These are phyloP conservation scores for Lecanicillium sp. DNA, from an alignment of 2,329 filamentous ascomycete genomes.

Conservation along the genomic window DNA sequence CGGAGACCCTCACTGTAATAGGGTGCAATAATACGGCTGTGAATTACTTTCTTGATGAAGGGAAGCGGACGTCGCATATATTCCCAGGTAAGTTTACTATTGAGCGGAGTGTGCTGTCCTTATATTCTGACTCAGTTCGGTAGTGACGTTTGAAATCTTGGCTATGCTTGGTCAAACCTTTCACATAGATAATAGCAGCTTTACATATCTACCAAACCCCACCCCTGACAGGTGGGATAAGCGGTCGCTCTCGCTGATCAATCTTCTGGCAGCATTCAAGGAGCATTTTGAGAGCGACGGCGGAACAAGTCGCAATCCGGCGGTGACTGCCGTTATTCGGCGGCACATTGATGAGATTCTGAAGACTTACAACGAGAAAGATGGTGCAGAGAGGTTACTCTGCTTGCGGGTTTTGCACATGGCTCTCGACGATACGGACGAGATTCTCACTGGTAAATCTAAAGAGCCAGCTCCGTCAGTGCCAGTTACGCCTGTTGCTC, in stretches of 20 bases:
- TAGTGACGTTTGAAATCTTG: conserved; percentile 50
- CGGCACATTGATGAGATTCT: conserved; percentile 19
- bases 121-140: not conserved
- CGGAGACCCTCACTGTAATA: conserved; percentile 42
- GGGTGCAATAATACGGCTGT: conserved; percentile 47
- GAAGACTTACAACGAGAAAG: conserved; percentile 14
- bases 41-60: conserved; percentile 31
- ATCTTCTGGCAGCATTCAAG: conserved; percentile 32
- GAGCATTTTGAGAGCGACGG: conserved; percentile 18
- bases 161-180: conserved; percentile 48
- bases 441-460: conserved; percentile 29
- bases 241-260: conserved; percentile 35
- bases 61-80: conserved; percentile 35
- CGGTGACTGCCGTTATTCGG: conserved; percentile 17
- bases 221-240: conserved; percentile 48
- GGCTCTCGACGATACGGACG: conserved; percentile 33
- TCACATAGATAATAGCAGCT: conserved; percentile 40
- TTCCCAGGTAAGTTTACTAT: conserved; percentile 35
- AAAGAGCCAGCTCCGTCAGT: conserved; percentile 8
- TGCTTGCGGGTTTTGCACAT: conserved; percentile 31
- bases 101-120: not conserved
- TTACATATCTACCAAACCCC: conserved; percentile 49
- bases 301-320: conserved; percentile 11
- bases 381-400: conserved; percentile 19
- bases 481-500: not conserved